These are phyloP conservation scores for Grosmannia clavigera DNA, from an alignment of 2,329 filamentous ascomycete genomes.

Conservation along the genomic window DNA sequence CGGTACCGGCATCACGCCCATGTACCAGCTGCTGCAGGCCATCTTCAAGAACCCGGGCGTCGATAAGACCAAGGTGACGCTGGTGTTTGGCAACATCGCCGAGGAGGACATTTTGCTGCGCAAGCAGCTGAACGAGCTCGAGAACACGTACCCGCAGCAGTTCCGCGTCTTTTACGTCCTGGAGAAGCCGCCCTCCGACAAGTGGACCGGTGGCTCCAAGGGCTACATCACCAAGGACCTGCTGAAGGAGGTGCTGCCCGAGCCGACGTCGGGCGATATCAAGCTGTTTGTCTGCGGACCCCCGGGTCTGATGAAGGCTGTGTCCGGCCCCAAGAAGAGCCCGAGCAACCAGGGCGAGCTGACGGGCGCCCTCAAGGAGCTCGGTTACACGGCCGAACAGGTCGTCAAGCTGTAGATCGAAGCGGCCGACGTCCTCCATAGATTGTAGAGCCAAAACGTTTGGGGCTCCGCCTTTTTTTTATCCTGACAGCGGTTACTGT, in stretches of 20 bases:
- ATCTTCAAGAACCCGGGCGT: constrained; percentile 92
- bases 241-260: constrained; percentile 86
- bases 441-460: background rate
- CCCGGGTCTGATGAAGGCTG: constrained; percentile 82
- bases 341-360: constrained; percentile 93
- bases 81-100: constrained; percentile 80
- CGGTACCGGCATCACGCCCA: constrained; percentile 92
- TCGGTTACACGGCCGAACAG: constrained; percentile 49
- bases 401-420: constrained; percentile 76
- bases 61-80: constrained; percentile 94
- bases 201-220: constrained; percentile 63
- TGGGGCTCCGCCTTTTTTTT: background rate
- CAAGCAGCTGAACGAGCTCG: constrained; percentile 70
- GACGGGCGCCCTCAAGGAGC: constrained; percentile 57
- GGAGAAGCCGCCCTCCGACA: constrained; percentile 56
- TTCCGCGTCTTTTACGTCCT: constrained; percentile 94
- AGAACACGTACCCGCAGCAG: constrained; percentile 89
- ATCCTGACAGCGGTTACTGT: background rate
- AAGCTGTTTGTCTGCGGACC: constrained; percentile 97
- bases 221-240: constrained; percentile 84
- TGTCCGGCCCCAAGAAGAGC: constrained; percentile 81
- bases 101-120: constrained; percentile 90
- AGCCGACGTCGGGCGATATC: constrained; percentile 82
- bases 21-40: constrained; percentile 85
- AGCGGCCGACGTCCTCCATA: background rate